phyloP scores from a whole-genome alignment of 108 stramenopile species.

The Aurantiochytrium sp. region DNA sequence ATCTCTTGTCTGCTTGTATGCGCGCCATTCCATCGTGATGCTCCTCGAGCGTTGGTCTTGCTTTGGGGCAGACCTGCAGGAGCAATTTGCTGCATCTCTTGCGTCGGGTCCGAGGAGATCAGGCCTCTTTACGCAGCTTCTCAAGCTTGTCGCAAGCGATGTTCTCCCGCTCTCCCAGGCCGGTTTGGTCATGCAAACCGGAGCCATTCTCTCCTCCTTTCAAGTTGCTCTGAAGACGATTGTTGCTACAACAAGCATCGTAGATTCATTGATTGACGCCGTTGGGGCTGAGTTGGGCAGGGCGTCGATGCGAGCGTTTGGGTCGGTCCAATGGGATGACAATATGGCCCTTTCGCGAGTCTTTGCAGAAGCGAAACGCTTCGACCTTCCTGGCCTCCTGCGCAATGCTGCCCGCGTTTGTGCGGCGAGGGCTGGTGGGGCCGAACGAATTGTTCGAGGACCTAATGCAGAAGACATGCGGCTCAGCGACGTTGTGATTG shows the following conservation, averaged over 20 bases:
- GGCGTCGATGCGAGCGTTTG: neutral
- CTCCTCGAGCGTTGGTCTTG: neutral
- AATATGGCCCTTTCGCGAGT: neutral
- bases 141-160: neutral
- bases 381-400: neutral
- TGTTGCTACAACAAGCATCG: neutral
- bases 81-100: neutral
- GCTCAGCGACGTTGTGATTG: neutral
- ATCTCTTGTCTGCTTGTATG: neutral
- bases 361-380: constrained; percentile 2
- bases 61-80: neutral
- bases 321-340: neutral
- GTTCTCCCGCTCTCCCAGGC: neutral
- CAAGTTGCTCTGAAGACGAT: neutral
- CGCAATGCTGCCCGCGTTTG: neutral
- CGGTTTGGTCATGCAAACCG: neutral
- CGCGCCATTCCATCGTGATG: neutral
- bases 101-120: neutral
- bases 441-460: neutral
- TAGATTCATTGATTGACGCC: neutral
- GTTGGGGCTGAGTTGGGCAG: neutral
- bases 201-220: neutral
- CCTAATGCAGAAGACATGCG: neutral
- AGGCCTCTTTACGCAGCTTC: neutral
- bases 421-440: neutral